Evolutionary conservation across 1,139 yeast species (phyloP).

Genomic region (Protomyces pachydermus): DNA sequence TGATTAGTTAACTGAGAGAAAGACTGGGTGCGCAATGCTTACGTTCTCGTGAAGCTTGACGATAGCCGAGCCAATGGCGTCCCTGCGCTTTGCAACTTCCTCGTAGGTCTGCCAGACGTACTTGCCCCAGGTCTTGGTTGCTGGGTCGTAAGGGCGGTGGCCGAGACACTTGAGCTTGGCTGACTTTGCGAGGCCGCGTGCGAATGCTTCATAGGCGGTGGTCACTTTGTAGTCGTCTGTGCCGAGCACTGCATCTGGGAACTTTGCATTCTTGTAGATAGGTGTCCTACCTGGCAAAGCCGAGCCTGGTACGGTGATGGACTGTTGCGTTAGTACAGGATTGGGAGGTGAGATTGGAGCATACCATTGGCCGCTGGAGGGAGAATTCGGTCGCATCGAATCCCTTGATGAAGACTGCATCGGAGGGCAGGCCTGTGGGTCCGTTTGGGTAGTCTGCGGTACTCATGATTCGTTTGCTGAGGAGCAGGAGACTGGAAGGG

Average conservation of each 20-base stretch:
- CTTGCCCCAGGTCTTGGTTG: conserved; percentile 44
- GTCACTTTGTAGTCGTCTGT: conserved; percentile 49
- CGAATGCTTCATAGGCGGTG: conserved; percentile 51
- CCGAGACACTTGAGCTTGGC: conserved; percentile 52
- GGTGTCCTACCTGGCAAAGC: conserved; percentile 50
- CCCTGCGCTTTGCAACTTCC: conserved; percentile 45
- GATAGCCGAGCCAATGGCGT: conserved; percentile 61
- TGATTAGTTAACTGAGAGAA: too few relatives aligned
- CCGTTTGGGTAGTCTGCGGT: neutral
- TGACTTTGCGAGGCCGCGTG: conserved; percentile 42
- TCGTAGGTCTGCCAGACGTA: conserved; percentile 51
- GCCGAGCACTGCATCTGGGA: conserved; percentile 46
- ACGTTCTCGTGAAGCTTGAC: conserved; percentile 40
- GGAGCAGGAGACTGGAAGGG: too few relatives aligned
- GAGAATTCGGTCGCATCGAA: conserved; percentile 12
- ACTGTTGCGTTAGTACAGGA: neutral
- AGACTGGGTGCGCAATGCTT: neutral
- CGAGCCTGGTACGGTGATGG: conserved; percentile 47
- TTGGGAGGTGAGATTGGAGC: too few relatives aligned
- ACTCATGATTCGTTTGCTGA: neutral
- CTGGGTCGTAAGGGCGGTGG: conserved; percentile 45
- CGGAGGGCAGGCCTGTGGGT: conserved; percentile 3
- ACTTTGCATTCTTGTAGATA: conserved; percentile 44
- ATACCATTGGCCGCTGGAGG: conserved; percentile 38
- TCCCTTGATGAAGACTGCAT: conserved; percentile 8